Conservation (phyloP, 306 rosid genomes). For the Argentina anserina region DNA sequence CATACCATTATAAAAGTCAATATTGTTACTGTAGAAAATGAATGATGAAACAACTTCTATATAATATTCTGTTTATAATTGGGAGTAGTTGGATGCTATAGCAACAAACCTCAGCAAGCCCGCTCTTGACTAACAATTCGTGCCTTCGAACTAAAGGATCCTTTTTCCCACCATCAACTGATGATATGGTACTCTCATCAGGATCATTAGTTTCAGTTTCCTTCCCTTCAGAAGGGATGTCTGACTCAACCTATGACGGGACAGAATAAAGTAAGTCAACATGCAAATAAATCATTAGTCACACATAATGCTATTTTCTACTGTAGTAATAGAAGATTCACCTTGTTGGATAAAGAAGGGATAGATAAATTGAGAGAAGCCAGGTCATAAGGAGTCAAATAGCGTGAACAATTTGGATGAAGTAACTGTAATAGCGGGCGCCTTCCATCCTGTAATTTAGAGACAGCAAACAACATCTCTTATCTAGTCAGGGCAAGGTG, state of each 20-base stretch:
- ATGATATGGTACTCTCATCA: conserved; percentile 33
- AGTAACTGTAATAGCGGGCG: conserved; percentile 69
- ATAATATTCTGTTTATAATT: neutral
- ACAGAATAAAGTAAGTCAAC: conserved; percentile 18
- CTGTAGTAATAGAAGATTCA: conserved; percentile 21
- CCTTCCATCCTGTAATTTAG: conserved; percentile 69
- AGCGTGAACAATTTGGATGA: conserved; percentile 78
- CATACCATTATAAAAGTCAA: conserved; percentile 11
- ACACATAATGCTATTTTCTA: conserved; percentile 5
- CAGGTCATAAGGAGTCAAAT: conserved; percentile 76
- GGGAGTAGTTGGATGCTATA: conserved; percentile 4
- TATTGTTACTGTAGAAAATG: neutral
- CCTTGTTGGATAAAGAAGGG: conserved; percentile 77
- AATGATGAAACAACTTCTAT: neutral
- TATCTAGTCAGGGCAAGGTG: neutral
- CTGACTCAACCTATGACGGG: conserved; percentile 48
- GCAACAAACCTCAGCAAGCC: conserved; percentile 83
- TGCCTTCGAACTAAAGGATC: conserved; percentile 84
- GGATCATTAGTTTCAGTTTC: conserved; percentile 33
- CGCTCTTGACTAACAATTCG: conserved; percentile 84
- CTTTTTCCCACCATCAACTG: conserved; percentile 81
- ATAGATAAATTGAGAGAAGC: conserved; percentile 59
- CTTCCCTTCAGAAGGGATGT: conserved; percentile 20
- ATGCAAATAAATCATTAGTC: conserved; percentile 13
- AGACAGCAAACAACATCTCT: conserved; percentile 13